phyloP scores from a whole-genome alignment of 768 basidiomycete species.

The Lentinula boryana region DNA sequence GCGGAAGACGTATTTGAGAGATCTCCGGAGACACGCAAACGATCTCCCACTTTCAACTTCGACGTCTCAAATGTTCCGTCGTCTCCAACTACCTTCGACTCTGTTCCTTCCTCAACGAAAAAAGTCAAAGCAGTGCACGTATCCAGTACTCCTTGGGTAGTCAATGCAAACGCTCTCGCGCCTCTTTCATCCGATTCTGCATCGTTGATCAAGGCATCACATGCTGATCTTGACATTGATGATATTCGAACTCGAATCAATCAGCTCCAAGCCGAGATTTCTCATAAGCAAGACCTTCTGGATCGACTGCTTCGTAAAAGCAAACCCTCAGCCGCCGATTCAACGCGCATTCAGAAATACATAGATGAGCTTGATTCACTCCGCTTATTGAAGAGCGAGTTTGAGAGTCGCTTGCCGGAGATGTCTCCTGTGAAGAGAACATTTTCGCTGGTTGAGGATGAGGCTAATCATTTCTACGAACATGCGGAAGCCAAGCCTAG shows the following conservation, averaged over 20 bases:
- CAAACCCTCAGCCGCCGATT: neutral
- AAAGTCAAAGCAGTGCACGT: neutral
- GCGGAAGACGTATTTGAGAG: neutral
- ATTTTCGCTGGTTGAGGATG: neutral
- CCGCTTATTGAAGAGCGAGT: neutral
- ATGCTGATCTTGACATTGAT: neutral
- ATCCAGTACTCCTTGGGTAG: neutral
- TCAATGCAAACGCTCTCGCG: neutral
- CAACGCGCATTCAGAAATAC: neutral
- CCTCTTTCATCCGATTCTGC: neutral
- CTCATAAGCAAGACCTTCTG: neutral
- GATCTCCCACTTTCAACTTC: neutral
- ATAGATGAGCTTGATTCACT: neutral
- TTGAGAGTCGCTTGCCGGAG: neutral
- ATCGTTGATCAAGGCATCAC: neutral
- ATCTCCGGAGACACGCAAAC: neutral
- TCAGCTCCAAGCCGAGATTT: neutral
- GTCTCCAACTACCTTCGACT: neutral
- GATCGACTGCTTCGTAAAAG: neutral
- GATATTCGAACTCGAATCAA: neutral
- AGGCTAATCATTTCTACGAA: neutral
- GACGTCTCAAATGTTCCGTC: neutral
- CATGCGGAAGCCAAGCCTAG: neutral
- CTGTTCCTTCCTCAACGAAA: neutral
- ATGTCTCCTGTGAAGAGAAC: neutral